Base-by-base conservation (phyloP, 2,329 filamentous ascomycete species). In the Penicillium glabrum region DNA sequence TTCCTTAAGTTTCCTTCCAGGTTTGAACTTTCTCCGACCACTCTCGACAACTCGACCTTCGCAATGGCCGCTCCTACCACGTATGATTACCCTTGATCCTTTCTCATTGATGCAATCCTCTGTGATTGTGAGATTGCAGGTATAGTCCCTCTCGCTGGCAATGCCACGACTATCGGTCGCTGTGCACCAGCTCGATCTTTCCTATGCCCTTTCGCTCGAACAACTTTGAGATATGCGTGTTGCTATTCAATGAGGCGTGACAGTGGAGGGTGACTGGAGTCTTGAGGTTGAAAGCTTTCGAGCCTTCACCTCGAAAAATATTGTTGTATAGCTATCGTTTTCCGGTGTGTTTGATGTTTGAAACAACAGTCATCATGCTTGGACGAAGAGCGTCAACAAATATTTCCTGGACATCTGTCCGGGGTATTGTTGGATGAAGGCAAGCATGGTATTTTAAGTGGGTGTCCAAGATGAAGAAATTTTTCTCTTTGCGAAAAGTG, bases 141-240 rank as follows among this genome's bases (percentile, higher is more conserved):
- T 79, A 89, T 91, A 90, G 88, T 91, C 87, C 87, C 89, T 79
- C 86, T 91, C 86, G 87, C 89, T 91, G 87, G 87, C 83, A 75
- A 79, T 76, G 77, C 77, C 75, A 68, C 68, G 69, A 69, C 51
- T 46, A 23, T 60, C 49, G 63, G 67, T 69, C 65, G 70, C 75
- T 77, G 69, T 77, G 80, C 80, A 82, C 86, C 88, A 91, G 89
- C 89, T 92, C 89, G 89, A 92, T 89, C 77, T 80, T 82, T 91
- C 89, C 83, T 76, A 63, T 61, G 62, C 62, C 63, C 57, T 61
- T 66, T 57, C 47, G 54, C 44, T 54, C 55, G 54, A 58, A 58
- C 61, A 62, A 57, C 59, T 49, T 76, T 61, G 75, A 51, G 29
- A 62, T 51, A 51, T 66, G 62, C 59, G 53, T 50, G 19, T 9